phyloP scores from a whole-genome alignment of 768 basidiomycete species.

The Boletus patriciae region DNA sequence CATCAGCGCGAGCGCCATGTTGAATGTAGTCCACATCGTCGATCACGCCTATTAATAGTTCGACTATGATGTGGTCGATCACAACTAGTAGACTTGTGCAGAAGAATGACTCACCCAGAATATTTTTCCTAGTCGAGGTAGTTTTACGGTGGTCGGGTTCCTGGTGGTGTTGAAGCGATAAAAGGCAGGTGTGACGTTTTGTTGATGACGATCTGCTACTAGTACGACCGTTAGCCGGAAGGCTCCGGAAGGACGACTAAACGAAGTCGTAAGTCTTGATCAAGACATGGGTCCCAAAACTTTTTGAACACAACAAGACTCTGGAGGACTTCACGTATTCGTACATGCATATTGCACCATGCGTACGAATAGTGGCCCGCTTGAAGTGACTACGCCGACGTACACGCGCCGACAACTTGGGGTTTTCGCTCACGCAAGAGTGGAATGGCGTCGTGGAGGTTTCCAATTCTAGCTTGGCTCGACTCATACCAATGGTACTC shows the following conservation, averaged over 20 bases:
- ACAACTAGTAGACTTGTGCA: conserved; percentile 11
- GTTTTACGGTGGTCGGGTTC: conserved; percentile 32
- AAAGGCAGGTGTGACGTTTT: too few species aligned
- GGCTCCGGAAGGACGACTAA: too few species aligned
- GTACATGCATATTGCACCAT: too few species aligned
- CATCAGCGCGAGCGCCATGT: conserved; percentile 28
- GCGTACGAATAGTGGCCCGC: too few species aligned
- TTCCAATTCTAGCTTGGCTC: too few species aligned
- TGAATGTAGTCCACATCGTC: conserved; percentile 31
- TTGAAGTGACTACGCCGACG: too few species aligned
- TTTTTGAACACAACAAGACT: not conserved
- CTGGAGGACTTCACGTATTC: not conserved
- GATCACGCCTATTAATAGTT: too few species aligned
- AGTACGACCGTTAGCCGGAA: too few species aligned
- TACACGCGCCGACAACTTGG: not conserved
- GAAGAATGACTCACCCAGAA: conserved; percentile 34
- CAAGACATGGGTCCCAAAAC: conserved; percentile 17
- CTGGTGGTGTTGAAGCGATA: conserved; percentile 40
- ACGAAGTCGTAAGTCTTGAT: conserved; percentile 16
- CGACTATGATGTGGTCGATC: too few species aligned
- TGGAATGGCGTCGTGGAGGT: not conserved
- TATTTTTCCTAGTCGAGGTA: conserved; percentile 24
- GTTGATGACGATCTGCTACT: too few species aligned
- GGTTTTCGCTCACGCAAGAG: too few species aligned
- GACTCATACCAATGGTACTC: not conserved